These are phyloP conservation scores for Linum trigynum DNA, from an alignment of 345 rosid genomes.

Conservation along the genomic window DNA sequence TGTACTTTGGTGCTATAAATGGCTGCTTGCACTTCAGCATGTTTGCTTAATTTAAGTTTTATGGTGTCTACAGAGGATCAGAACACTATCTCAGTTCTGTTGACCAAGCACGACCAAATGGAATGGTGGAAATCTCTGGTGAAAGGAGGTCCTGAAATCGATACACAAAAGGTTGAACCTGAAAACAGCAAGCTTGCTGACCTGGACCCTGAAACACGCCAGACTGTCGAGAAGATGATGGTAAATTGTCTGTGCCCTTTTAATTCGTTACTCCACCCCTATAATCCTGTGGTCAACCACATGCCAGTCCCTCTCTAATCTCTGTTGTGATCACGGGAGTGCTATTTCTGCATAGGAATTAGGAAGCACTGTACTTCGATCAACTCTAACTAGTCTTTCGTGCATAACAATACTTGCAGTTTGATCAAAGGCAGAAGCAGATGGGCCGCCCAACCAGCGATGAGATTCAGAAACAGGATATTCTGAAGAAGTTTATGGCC, in stretches of 20 bases:
- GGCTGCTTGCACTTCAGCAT: neutral
- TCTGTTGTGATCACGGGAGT: neutral
- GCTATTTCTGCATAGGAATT: neutral
- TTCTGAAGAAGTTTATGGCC: slow-evolving; percentile 82
- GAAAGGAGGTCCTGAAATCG: slow-evolving; percentile 77
- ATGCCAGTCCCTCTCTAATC: neutral
- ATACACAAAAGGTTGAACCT: slow-evolving; percentile 92
- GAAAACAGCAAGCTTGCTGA: slow-evolving; percentile 77
- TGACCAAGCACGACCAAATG: slow-evolving; percentile 89
- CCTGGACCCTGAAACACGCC: slow-evolving; percentile 72
- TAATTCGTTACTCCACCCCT: neutral
- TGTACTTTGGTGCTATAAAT: too few species aligned
- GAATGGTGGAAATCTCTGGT: slow-evolving; percentile 88
- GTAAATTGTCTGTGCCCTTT: slow-evolving; percentile 25
- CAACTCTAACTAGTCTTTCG: neutral
- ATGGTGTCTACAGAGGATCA: slow-evolving; percentile 48
- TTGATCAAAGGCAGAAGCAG: slow-evolving; percentile 83
- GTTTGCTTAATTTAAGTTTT: neutral
- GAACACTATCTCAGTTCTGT: slow-evolving; percentile 45
- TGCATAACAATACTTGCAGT: slow-evolving; percentile 28
- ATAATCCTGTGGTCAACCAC: neutral
- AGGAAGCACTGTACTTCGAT: too few species aligned
- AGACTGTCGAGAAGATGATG: slow-evolving; percentile 86
- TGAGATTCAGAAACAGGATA: slow-evolving; percentile 74
- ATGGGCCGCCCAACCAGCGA: slow-evolving; percentile 91